Base-by-base conservation (phyloP, 495 filamentous ascomycete species). In the Penicillium desertorum region DNA sequence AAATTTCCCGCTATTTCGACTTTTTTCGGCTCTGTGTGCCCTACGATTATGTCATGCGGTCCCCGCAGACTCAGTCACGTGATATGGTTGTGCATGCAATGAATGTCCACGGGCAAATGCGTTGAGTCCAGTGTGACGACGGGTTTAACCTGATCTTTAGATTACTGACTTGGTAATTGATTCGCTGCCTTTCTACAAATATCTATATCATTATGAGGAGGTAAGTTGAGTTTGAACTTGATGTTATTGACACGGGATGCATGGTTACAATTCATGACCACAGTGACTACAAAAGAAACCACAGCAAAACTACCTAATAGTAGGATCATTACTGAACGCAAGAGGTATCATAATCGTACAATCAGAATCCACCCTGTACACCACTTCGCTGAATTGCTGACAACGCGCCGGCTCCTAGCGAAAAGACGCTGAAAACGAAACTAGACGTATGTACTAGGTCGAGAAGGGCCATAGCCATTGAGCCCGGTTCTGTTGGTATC, bases 321-420 rank as follows among this genome's bases (percentile, higher is more conserved):
- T 59, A 64, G 60, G 65, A 67, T 71, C 65, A 56, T 66, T 58
- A 69, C 66, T 48, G 60, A 76, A 66, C 63, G 55, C 61, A 71
- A 71, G 59, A 76, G 76, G 76, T 79, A 79, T 79, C 76, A 77
- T 79, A 77, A 68, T 79, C 74, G 70, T 79, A 79, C 76, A 74
- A 74, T 68, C 64, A 76, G 60, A 69, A 61, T 72, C 69, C 66
- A 64, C 57, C 52, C 73, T 73, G 62, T 71, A 75, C 71, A 72
- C 62, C 63, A 56, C 44, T 50, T 44, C 56, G 43, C 61, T 58
- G 53, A 47, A 63, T 52, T 59, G 59, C 62, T 68, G 62, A 48
- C 57, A 62, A 62, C 34, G 45, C 61, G 64, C 61, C 54, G 36
- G 58, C 42, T 58, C 61, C 60, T 66, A 62, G 61, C 64, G 47